These are phyloP conservation scores for Naganishia sp. DNA, from an alignment of 1,284 basidiomycete genomes.

Conservation along the genomic window DNA sequence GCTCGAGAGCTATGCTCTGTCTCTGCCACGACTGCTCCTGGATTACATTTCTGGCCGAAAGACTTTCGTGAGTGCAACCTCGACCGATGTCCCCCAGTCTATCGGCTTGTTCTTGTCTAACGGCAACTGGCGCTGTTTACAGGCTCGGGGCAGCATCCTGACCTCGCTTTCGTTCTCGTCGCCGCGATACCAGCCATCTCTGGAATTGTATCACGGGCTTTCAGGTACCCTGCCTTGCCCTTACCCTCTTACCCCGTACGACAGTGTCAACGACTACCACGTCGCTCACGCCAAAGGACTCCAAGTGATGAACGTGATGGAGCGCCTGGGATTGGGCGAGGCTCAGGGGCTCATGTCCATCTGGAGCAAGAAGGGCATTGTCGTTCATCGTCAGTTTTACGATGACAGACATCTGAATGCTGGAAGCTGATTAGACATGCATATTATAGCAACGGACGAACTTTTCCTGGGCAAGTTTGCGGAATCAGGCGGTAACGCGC, in stretches of 20 bases:
- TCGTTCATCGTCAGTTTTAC: conserved; percentile 40
- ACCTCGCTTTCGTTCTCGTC: conserved; percentile 44
- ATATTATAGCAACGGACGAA: conserved; percentile 45
- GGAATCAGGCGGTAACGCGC: conserved; percentile 47
- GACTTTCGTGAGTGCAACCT: conserved; percentile 61
- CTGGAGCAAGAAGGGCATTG: conserved; percentile 47
- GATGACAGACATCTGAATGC: background rate
- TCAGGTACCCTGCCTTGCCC: conserved; percentile 35
- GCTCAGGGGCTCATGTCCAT: conserved; percentile 52
- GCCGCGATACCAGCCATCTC: conserved; percentile 39
- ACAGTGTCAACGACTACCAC: conserved; percentile 43
- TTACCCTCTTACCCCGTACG: conserved; percentile 45
- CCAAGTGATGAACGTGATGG: conserved; percentile 46
- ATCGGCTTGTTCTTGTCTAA: no score
- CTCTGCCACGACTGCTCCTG: conserved; percentile 73
- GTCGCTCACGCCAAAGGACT: conserved; percentile 44
- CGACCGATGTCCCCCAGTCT: background rate
- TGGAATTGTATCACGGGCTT: conserved; percentile 39
- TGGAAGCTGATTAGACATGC: conserved; percentile 8
- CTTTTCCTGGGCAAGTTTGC: conserved; percentile 47
- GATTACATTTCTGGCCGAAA: conserved; percentile 72
- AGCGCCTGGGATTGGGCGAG: conserved; percentile 47
- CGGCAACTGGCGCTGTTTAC: background rate
- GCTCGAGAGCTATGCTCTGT: conserved; percentile 78
- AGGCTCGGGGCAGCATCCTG: conserved; percentile 44